These are phyloP conservation scores for Chaetomium fimeti DNA, from an alignment of 495 filamentous ascomycete genomes.

Conservation along the genomic window DNA sequence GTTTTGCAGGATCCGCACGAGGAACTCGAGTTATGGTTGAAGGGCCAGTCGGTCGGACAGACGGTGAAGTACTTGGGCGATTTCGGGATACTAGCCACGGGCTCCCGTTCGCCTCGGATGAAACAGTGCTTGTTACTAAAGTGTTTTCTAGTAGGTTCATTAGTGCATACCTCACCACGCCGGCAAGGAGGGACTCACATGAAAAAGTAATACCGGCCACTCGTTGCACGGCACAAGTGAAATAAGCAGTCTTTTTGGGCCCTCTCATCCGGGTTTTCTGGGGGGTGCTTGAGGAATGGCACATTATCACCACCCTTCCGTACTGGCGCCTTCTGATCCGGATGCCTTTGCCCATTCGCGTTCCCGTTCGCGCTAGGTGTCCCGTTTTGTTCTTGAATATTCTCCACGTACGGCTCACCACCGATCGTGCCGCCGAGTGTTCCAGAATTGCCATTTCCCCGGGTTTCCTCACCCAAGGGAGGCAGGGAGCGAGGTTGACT, in stretches of 20 bases:
- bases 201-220: slow-evolving; percentile 5
- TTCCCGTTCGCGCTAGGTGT: background rate
- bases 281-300: slow-evolving; percentile 7
- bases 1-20: slow-evolving; percentile 12
- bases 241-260: slow-evolving; percentile 21
- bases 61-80: slow-evolving; percentile 19
- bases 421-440: too few species aligned
- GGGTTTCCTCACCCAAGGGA: too few species aligned
- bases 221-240: slow-evolving; percentile 9
- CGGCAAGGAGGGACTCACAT: slow-evolving; percentile 8
- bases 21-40: slow-evolving; percentile 3
- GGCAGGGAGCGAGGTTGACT: too few species aligned
- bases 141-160: slow-evolving; percentile 11
- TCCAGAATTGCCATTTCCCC: too few species aligned
- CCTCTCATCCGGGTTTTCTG: slow-evolving; percentile 6
- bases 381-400: background rate
- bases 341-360: background rate
- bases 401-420: too few species aligned
- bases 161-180: background rate
- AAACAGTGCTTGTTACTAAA: slow-evolving; percentile 17
- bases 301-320: background rate
- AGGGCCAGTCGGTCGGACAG: slow-evolving; percentile 23
- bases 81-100: slow-evolving; percentile 8
- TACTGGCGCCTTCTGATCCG: background rate
- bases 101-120: slow-evolving; percentile 15